phyloP scores from a whole-genome alignment of 305 asterid genomes.

The Solanum hybrid region DNA sequence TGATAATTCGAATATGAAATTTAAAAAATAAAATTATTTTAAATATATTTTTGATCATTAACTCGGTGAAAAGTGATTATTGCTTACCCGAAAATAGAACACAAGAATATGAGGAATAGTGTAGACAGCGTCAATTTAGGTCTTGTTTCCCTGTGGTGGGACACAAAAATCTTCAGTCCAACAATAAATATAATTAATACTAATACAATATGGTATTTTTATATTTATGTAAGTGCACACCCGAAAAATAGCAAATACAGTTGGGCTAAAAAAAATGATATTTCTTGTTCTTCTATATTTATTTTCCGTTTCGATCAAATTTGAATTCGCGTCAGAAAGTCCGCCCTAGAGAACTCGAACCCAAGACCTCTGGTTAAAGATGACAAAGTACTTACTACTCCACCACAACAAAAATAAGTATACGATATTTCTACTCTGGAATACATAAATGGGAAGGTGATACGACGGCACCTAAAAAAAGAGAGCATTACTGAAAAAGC shows the following conservation, averaged over 20 bases:
- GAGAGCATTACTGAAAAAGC: background rate
- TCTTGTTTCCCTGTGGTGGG: slow-evolving; percentile 56
- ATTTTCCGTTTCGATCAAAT: rapidly evolving
- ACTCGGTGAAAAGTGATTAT: background rate
- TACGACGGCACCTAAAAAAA: background rate
- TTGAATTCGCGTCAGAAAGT: rapidly evolving
- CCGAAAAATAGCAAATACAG: too few relatives aligned
- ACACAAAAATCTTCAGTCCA: background rate
- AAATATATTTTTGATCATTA: background rate
- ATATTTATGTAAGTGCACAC: too few relatives aligned
- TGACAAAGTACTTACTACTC: too few relatives aligned
- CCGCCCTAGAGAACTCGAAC: too few relatives aligned
- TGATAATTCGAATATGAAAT: background rate
- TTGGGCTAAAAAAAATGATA: too few relatives aligned
- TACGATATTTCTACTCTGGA: background rate
- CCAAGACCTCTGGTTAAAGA: too few relatives aligned
- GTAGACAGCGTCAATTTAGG: slow-evolving; percentile 49
- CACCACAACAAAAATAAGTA: too few relatives aligned
- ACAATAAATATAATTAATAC: background rate
- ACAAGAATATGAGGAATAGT: slow-evolving; percentile 58
- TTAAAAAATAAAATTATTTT: background rate
- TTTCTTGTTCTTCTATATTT: too few relatives aligned
- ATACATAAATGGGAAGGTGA: background rate
- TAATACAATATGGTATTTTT: background rate
- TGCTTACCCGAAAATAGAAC: slow-evolving; percentile 74